Base-by-base conservation (phyloP, 2,329 filamentous ascomycete genomes). In the Xylaria polymorpha region DNA sequence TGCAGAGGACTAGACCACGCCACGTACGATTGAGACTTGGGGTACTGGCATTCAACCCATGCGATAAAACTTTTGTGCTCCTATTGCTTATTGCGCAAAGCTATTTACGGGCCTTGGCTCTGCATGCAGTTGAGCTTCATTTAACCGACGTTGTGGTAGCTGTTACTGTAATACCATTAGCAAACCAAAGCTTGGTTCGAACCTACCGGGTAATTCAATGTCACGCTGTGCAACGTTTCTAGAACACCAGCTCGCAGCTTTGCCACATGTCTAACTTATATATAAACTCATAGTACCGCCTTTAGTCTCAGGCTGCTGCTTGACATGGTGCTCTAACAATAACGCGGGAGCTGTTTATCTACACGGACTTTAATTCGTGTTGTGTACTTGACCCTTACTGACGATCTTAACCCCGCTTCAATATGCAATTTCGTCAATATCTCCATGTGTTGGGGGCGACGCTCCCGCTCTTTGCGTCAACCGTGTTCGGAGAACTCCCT, bases 81-180 rank as follows among this genome's bases (percentile, higher is more conserved):
- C 20, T 32, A 32, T 7, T 18, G 3, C 25, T 51, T 32, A 7
- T 32, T 18, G 25, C 32, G 22, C 43, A 29, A 44, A 39, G 29
- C 39, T 4, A 44, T 57, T 61, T 62, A 69, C 62, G 53, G 44
- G 67, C 22, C 67, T 66, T 62, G 67, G 67, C 67, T 50, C 58
- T 60, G 53, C 48, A 56, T 22, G 43, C 9, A 48, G 20, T 37
- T 39, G 8, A 37, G 56, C 22, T 68, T 32, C 25, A 55, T 55
- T 64, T 60, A 64, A 43, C 56, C 25, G 37, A 37, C 18, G 29
- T 41, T 29, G 43, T 29, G 48, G 56, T 50, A 43, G 32, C 56
- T 39, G 50, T 43, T 32, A 56, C 22, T 14, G 32, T 10, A 4
- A n/a, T 44, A 15, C n/a, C 4, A 46, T 29, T 18, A 8, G 10